phyloP scores from a whole-genome alignment of 2,329 filamentous ascomycete genomes.

The Fusarium siculi region DNA sequence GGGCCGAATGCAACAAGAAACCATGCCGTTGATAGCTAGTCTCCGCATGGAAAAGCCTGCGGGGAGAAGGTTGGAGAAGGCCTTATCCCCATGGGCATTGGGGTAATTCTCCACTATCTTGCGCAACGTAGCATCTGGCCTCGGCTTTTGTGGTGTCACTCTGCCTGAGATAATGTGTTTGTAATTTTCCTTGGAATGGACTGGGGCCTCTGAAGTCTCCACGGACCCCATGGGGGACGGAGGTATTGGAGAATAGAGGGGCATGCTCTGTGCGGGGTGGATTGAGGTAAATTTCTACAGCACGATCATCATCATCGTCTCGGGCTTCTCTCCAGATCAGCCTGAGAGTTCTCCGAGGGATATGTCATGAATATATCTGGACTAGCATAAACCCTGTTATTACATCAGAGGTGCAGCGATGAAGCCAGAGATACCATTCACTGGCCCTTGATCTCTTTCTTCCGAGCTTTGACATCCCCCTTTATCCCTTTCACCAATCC shows the following conservation, averaged over 20 bases:
- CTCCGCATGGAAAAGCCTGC: neutral
- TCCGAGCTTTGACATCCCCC: neutral
- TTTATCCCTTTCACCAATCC: constrained; percentile 20
- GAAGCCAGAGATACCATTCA: neutral
- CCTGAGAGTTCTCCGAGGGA: neutral
- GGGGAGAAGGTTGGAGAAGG: constrained; percentile 17
- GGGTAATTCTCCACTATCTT: neutral
- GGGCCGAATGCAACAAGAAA: constrained; percentile 12
- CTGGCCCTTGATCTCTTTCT: constrained; percentile 3
- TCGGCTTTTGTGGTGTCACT: neutral
- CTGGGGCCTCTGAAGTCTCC: neutral
- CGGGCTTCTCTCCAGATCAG: constrained; percentile 7
- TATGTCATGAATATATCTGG: neutral
- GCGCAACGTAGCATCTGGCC: constrained; percentile 5
- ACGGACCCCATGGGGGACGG: constrained; percentile 5
- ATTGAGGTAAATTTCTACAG: neutral
- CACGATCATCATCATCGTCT: neutral
- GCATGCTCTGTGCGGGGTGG: constrained; percentile 9
- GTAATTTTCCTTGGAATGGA: neutral
- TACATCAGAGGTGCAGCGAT: neutral
- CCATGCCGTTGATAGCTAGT: neutral
- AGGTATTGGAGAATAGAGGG: constrained; percentile 11
- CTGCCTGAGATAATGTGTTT: neutral
- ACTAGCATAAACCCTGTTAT: neutral
- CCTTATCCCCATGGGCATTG: constrained; percentile 9